Evolutionary conservation across 208 protist species (phyloP).

Genomic region (Herpetomonas muscarum): DNA sequence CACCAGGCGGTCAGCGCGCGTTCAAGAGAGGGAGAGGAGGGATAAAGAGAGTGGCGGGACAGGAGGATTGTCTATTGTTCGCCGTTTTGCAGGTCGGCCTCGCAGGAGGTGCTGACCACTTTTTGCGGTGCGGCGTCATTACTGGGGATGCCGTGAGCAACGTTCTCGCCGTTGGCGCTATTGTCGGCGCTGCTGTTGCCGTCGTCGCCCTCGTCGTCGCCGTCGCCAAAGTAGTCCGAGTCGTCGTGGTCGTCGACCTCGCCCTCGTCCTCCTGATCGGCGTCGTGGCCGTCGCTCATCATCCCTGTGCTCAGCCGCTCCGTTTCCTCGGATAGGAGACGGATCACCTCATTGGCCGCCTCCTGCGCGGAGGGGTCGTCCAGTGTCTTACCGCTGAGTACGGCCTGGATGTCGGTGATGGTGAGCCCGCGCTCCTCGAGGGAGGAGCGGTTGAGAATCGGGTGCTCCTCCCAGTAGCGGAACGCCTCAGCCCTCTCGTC

Average conservation of each 20-base stretch:
- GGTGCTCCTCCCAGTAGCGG: slow-evolving; percentile 65
- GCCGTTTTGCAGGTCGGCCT: too few relatives aligned
- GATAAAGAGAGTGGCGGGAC: too few relatives aligned
- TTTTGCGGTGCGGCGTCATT: too few relatives aligned
- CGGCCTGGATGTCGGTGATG: slow-evolving; percentile 61
- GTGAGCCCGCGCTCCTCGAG: slow-evolving; percentile 65
- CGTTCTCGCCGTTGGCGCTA: not conserved
- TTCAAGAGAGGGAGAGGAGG: too few relatives aligned
- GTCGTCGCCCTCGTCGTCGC: not conserved
- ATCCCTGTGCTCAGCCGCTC: slow-evolving; percentile 35
- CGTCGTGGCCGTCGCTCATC: slow-evolving; percentile 41
- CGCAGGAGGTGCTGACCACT: too few relatives aligned
- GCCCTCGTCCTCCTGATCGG: slow-evolving; percentile 39
- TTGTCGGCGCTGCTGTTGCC: not conserved
- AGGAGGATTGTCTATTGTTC: too few relatives aligned
- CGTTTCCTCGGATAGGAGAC: slow-evolving; percentile 62
- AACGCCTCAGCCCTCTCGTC: slow-evolving; percentile 28
- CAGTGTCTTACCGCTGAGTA: slow-evolving; percentile 57
- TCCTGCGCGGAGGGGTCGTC: slow-evolving; percentile 40
- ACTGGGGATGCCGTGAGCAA: too few relatives aligned
- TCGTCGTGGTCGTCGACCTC: slow-evolving; percentile 17
- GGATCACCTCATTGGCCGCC: slow-evolving; percentile 74
- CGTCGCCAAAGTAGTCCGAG: slow-evolving; percentile 6
- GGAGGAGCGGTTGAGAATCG: slow-evolving; percentile 58
- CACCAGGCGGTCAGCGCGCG: too few relatives aligned